Base-by-base conservation (phyloP, 2,329 filamentous ascomycete genomes). In the Lasiodiplodia sp. region DNA sequence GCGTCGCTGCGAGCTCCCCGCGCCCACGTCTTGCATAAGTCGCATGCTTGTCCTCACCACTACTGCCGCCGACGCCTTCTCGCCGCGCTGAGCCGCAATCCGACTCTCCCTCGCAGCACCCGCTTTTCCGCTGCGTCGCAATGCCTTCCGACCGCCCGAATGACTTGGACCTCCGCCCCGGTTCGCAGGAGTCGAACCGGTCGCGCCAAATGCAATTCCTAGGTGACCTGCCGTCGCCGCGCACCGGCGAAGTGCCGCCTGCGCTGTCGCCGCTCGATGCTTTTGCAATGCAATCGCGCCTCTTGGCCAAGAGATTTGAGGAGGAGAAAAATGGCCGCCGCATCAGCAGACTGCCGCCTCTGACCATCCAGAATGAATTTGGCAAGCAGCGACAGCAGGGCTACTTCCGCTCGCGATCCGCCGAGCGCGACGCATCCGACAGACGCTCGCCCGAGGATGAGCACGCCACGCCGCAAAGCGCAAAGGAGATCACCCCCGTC, bases 241-340 rank as follows among this genome's bases (percentile, higher is more conserved):
- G 82, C 68, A 77, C 80, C n/a, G 84, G 83, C 78, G 80, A 89
- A 74, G 87, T 92, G 1, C 95, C 96, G 23, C 96, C 96, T 5
- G 92, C 96, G 65, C 86, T 98, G 68, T 98, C 96, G 8, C 96
- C 96, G 12, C 87, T 99, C 72, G 96, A 99, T 85, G 95, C 95
- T 58, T 96, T 99, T 78, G 95, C 95, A 25, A 86, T 95, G 71
- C 95, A 98, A 77, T 96, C 94, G 74, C 91, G 95, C 69, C 83
- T 96, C 74, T 87, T 99, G 64, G 94, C 94, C 49, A 92, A 89
- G 81, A 92, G 97, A 80, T 88, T 99, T 70, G 91, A 97, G 78
- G 87, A 88, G 75, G 80, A 81, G 69, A 89, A 88, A 76, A 87
- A 88, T 71, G 94, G 92, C 62, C 89, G 90, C 72, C 88, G 94